Evolutionary conservation across 768 basidiomycete species (phyloP), one percentile per base, ranked within the genome.

Genomic region (Baorangia bicolor): DNA sequence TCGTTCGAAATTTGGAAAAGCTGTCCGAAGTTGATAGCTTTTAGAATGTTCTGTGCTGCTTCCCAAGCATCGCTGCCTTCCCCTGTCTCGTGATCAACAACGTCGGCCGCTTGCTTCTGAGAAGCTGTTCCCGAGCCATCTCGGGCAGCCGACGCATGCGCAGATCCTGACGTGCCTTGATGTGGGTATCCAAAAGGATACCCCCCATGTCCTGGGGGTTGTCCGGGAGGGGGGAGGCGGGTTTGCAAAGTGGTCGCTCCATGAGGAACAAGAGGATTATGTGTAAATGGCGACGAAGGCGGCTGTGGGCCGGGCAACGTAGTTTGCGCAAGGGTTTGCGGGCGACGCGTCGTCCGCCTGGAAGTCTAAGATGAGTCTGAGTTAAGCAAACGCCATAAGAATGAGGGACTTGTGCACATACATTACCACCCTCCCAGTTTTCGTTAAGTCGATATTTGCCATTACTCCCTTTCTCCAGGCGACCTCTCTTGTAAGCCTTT

Each of bases 401-500:
- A 51, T 3, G 23, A 58, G 11, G 10, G 41, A 37, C 31, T 23
- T 13, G 41, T 39, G 39, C 21, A 76, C 89, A 68, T 66, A 93
- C 91, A 64, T 79, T 86, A 30, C 88, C 89, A 23, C 91, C 91
- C 65, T 90, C 89, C 90, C 91, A 94, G 51, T 72, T 77, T 7
- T 85, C 74, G 66, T 87, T 94, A 21, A 94, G 67, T 38, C 85
- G 77, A 70, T 94, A 94, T 67, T 86, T 88, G 3, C 87, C 88
- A 48, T 78, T 78, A n/a, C 73, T 77, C 30, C 80, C 81, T 67
- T 94, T 94, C 66, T 89, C 85, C 50, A 94, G 79, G 25, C 92
- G 77, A 10, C 92, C 92, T 43, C 91, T 79, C 69, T 86, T 89
- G 71, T 77, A 91, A 5, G 92, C 92, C 62, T 93, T 94, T 69